A percentile compares a stretch with the other conserved stretches of the same genome.
phyloP scores from a whole-genome alignment of 108 stramenopile species.

The Pseudonitzschia multiseries region DNA sequence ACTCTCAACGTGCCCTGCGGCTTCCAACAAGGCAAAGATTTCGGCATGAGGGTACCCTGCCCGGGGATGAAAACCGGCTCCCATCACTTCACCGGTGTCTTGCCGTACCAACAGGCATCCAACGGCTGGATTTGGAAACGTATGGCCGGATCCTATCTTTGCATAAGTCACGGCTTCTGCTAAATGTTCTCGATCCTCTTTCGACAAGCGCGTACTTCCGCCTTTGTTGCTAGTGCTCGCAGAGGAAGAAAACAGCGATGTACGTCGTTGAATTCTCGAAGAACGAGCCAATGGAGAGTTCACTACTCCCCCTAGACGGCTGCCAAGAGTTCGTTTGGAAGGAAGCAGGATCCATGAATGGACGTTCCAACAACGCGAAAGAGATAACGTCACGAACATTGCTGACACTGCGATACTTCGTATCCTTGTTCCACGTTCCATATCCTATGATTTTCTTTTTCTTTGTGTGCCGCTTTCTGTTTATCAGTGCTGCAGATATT shows the following conservation, averaged over 20 bases:
- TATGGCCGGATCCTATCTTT: slow-evolving; percentile 59
- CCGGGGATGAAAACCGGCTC: slow-evolving; percentile 82
- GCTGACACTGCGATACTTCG: neutral
- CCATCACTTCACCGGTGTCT: slow-evolving; percentile 52
- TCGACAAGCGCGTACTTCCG: slow-evolving; percentile 3
- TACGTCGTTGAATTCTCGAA: neutral
- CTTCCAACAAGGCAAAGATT: slow-evolving; percentile 83
- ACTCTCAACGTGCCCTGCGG: slow-evolving; percentile 58
- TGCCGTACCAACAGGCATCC: slow-evolving; percentile 81
- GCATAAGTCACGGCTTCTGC: slow-evolving; percentile 51
- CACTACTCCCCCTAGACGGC: neutral
- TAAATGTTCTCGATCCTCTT: slow-evolving; percentile 38
- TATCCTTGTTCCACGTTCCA: slow-evolving; percentile 7
- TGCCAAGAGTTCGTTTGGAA: neutral
- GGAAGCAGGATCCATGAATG: slow-evolving; percentile 9
- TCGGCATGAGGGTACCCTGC: slow-evolving; percentile 91
- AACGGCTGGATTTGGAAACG: slow-evolving; percentile 89
- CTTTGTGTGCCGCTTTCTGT: neutral
- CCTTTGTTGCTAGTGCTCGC: neutral
- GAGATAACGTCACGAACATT: slow-evolving; percentile 1
- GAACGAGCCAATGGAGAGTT: neutral
- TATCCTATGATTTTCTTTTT: neutral
- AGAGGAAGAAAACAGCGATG: neutral
- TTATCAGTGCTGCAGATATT: neutral
- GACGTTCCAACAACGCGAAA: slow-evolving; percentile 1